A percentile compares a stretch with the other conserved stretches of the same genome.
Evolutionary conservation across 1,284 basidiomycete species (phyloP).

Genomic region (Pterulicium gracile): DNA sequence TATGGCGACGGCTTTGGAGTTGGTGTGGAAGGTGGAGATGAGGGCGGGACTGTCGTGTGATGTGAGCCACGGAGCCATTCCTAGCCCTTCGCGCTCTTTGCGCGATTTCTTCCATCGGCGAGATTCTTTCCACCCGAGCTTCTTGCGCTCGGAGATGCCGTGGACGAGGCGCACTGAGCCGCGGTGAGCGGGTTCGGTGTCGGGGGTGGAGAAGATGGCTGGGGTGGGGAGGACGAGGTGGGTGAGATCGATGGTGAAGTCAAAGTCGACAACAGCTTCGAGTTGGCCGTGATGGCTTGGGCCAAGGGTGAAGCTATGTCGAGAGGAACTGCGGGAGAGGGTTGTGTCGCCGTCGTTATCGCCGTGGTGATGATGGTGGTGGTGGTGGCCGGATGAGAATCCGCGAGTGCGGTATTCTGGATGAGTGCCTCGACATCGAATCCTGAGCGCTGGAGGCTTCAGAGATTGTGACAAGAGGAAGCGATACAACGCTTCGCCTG

Average conservation of each 20-base stretch:
- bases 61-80: conserved; percentile 32
- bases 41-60: conserved; percentile 6
- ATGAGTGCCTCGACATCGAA: conserved; percentile 51
- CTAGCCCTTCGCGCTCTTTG: conserved; percentile 18
- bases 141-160: conserved; percentile 17
- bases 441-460: conserved; percentile 32
- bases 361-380: background rate
- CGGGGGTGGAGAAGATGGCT: conserved; percentile 39
- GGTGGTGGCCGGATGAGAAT: background rate
- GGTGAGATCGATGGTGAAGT: conserved; percentile 46
- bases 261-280: conserved; percentile 52
- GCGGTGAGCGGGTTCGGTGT: conserved; percentile 41
- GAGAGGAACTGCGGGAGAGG: too few species aligned
- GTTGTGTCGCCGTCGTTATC: conserved; percentile 23
- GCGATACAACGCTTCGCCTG: conserved; percentile 64
- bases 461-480: conserved; percentile 53
- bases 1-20: conserved; percentile 16
- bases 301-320: too few species aligned
- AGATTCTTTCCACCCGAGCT: conserved; percentile 18
- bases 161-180: conserved; percentile 38
- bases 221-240: conserved; percentile 23
- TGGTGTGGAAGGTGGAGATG: conserved; percentile 8
- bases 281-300: conserved; percentile 28
- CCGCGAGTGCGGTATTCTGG: conserved; percentile 36
- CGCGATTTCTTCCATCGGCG: conserved; percentile 22